phyloP scores from a whole-genome alignment of 108 stramenopile species.

The Cyclotella distinguenda region DNA sequence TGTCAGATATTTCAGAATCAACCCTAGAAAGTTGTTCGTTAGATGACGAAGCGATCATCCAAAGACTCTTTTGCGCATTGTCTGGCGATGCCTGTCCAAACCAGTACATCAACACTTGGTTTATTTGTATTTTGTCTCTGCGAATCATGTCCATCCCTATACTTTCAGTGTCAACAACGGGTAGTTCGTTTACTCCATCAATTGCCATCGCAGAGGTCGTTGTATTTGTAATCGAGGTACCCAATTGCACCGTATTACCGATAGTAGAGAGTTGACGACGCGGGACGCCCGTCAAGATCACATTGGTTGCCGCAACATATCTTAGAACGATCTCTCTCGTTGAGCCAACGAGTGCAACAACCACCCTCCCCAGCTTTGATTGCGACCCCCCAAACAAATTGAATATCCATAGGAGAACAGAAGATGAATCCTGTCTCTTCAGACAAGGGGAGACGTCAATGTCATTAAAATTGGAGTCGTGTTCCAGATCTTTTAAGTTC shows the following conservation, averaged over 20 bases:
- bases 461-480: not conserved
- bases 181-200: not conserved
- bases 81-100: constrained; percentile 77
- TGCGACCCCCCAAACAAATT: constrained; percentile 19
- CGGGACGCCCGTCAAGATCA: constrained; percentile 30
- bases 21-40: constrained; percentile 44
- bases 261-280: not conserved
- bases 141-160: constrained; percentile 12
- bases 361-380: constrained; percentile 26
- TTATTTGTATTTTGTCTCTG: constrained; percentile 40
- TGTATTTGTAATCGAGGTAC: not conserved
- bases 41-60: constrained; percentile 85
- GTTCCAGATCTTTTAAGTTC: not conserved
- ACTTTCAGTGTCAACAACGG: not conserved
- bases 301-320: constrained; percentile 24
- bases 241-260: not conserved
- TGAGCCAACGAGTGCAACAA: constrained; percentile 7
- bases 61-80: constrained; percentile 70
- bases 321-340: constrained; percentile 28
- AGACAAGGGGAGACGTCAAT: not conserved
- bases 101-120: constrained; percentile 69
- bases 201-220: too few relatives aligned
- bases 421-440: not conserved
- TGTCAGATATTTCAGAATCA: constrained; percentile 63
- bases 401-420: constrained; percentile 28